Evolutionary conservation across 2,329 filamentous ascomycete genomes (phyloP).

Genomic region (Zalaria sp.): DNA sequence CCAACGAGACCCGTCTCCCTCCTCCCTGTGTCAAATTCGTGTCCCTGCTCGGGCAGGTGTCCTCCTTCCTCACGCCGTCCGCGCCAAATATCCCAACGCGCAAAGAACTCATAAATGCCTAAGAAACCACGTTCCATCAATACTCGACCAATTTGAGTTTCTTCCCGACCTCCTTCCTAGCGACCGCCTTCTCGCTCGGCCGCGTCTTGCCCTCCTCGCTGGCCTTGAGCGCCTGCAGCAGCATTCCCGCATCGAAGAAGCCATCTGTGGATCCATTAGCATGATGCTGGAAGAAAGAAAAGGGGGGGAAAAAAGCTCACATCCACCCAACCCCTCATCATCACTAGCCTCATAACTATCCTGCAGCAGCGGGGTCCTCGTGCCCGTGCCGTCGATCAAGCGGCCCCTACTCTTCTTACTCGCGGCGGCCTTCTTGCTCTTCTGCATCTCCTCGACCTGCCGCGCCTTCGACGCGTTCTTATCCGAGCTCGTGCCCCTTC

Average conservation of each 20-base stretch:
- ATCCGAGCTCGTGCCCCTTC: conserved; percentile 37
- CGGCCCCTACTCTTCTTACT: conserved; percentile 58
- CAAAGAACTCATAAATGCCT: too few species aligned
- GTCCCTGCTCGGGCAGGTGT: too few species aligned
- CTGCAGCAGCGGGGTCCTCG: conserved; percentile 44
- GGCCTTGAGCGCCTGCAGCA: conserved; percentile 73
- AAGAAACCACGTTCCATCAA: conserved; percentile 18
- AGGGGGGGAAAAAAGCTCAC: conserved; percentile 45
- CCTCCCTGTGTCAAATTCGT: too few species aligned
- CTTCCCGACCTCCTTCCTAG: conserved; percentile 58
- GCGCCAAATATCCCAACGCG: too few species aligned
- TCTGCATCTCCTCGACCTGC: conserved; percentile 45
- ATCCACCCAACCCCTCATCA: conserved; percentile 82
- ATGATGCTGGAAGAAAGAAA: neutral
- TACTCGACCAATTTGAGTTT: conserved; percentile 59
- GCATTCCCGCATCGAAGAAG: conserved; percentile 95
- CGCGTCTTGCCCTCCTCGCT: conserved; percentile 41
- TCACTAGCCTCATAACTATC: conserved; percentile 64
- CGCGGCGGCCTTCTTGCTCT: conserved; percentile 29
- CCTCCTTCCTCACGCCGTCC: too few species aligned
- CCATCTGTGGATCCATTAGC: conserved; percentile 50
- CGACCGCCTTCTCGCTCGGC: conserved; percentile 41
- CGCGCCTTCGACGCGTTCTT: conserved; percentile 43
- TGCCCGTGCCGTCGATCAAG: conserved; percentile 43
- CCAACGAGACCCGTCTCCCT: too few species aligned